Evolutionary conservation across 2,329 filamentous ascomycete genomes (phyloP).

Genomic region (Alternaria rosae): DNA sequence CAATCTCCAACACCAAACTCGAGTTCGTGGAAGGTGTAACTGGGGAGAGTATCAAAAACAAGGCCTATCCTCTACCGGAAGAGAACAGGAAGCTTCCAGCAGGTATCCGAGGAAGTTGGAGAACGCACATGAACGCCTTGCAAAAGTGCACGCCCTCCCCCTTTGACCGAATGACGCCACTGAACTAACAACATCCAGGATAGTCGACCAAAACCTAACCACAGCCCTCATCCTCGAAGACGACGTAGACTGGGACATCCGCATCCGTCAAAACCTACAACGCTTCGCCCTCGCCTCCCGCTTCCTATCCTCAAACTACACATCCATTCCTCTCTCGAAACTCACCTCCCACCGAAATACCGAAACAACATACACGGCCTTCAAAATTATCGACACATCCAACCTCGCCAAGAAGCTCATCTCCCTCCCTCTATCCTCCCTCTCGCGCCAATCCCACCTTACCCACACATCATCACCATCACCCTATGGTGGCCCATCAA

Average conservation of each 20-base stretch:
- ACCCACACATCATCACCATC: conserved; percentile 14
- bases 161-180: background rate
- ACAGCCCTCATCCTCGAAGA: conserved; percentile 44
- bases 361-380: conserved; percentile 33
- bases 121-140: conserved; percentile 44
- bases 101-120: conserved; percentile 43
- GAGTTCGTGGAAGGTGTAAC: conserved; percentile 60
- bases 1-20: conserved; percentile 57
- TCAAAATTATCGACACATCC: conserved; percentile 34
- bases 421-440: conserved; percentile 26
- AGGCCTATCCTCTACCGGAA: conserved; percentile 38
- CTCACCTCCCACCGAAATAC: conserved; percentile 29
- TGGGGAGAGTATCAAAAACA: conserved; percentile 43
- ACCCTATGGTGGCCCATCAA: conserved; percentile 43
- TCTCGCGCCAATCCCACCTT: conserved; percentile 2
- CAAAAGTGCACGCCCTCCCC: conserved; percentile 22
- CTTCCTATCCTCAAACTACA: conserved; percentile 16
- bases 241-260: conserved; percentile 44
- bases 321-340: background rate
- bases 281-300: conserved; percentile 39
- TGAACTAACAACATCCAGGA: conserved; percentile 17
- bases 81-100: conserved; percentile 37
- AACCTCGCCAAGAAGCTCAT: conserved; percentile 31
- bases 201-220: conserved; percentile 41
- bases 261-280: conserved; percentile 38